Evolutionary conservation across 2,329 filamentous ascomycete species (phyloP).

Genomic region (Monosporascus sp.): DNA sequence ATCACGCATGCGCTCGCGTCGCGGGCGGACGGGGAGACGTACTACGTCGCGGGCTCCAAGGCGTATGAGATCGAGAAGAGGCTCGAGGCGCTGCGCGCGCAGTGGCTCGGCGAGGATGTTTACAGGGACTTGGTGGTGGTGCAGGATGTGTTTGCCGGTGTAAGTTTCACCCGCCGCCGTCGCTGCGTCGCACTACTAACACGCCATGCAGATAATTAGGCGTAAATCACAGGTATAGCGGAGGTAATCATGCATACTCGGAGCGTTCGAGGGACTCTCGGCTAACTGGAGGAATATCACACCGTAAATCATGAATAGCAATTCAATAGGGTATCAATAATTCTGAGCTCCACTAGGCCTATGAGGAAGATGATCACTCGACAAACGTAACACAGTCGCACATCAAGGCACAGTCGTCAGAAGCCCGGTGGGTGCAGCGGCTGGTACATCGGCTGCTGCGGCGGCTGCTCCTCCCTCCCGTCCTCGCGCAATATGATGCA

Average conservation of each 20-base stretch:
- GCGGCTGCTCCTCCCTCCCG: background rate
- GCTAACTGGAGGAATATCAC: too few relatives aligned
- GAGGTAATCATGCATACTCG: background rate
- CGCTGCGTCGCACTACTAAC: background rate
- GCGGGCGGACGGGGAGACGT: background rate
- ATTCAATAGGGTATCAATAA: too few relatives aligned
- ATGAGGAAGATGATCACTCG: too few relatives aligned
- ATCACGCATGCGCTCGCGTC: background rate
- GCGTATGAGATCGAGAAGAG: slow-evolving; percentile 4
- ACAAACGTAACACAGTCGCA: too few relatives aligned
- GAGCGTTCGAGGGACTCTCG: too few relatives aligned
- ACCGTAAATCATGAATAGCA: too few relatives aligned
- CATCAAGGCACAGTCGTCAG: too few relatives aligned
- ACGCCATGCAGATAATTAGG: too few relatives aligned
- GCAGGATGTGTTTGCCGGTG: background rate
- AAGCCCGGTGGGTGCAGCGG: too few relatives aligned
- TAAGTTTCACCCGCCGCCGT: background rate
- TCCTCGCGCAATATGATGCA: slow-evolving; percentile 20
- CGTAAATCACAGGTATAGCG: background rate
- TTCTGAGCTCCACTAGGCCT: too few relatives aligned
- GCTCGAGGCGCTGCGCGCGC: background rate
- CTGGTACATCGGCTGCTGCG: background rate
- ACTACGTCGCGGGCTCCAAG: background rate
- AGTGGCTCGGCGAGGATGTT: background rate
- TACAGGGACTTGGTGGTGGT: background rate